These are phyloP conservation scores for Salix purpurea DNA, from an alignment of 345 rosid species.

Conservation along the genomic window DNA sequence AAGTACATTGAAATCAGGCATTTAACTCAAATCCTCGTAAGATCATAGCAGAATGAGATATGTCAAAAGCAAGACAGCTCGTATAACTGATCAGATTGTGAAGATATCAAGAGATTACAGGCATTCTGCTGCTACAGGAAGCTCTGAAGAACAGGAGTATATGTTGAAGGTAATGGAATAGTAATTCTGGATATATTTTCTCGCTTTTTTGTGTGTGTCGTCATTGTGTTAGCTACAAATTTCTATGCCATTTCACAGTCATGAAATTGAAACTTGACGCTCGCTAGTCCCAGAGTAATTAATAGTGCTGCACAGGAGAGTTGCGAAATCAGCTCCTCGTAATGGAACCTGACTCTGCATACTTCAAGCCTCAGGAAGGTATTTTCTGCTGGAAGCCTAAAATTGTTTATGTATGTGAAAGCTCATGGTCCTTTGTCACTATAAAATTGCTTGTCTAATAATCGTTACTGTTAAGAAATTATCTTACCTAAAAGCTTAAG, in stretches of 20 bases:
- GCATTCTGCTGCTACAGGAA: constrained; percentile 24
- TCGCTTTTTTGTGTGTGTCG: too few species aligned
- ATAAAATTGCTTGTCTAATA: not conserved
- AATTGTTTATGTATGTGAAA: not conserved
- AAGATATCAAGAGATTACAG: not conserved
- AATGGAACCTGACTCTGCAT: not conserved
- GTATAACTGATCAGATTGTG: not conserved
- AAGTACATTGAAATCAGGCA: too few species aligned
- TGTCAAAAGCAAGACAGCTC: constrained; percentile 9
- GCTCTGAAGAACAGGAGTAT: constrained; percentile 20
- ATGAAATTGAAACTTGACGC: not conserved
- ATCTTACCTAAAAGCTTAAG: too few species aligned
- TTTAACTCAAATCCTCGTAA: too few species aligned
- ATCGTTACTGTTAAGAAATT: too few species aligned
- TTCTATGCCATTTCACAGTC: not conserved
- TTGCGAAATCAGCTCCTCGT: not conserved
- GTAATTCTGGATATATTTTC: too few species aligned
- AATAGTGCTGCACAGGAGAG: not conserved
- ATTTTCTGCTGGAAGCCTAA: not conserved
- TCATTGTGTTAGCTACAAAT: not conserved
- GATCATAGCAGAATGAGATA: constrained; percentile 20
- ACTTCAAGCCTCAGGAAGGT: not conserved
- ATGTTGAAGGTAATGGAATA: too few species aligned
- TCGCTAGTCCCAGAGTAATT: not conserved
- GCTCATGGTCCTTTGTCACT: not conserved